A percentile compares a stretch with the other conserved stretches of the same genome.
Evolutionary conservation across 768 basidiomycete species (phyloP).

Genomic region (Lactarius pseudohatsudake): DNA sequence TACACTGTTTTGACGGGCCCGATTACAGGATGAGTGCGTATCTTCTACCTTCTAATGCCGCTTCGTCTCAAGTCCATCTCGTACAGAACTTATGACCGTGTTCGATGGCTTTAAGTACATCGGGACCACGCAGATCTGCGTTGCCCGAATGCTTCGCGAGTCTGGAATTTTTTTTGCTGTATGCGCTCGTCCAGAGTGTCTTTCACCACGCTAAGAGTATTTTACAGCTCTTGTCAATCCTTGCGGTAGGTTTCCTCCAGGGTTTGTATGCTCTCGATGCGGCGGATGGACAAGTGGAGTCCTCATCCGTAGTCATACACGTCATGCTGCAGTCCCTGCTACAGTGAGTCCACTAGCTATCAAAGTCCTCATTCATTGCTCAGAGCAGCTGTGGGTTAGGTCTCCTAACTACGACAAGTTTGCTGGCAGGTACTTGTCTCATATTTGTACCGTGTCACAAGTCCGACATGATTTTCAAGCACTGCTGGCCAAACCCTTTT

Average conservation of each 20-base stretch:
- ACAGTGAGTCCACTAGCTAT: conserved; percentile 48
- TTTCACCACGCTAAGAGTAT: conserved; percentile 6
- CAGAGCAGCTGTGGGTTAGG: neutral
- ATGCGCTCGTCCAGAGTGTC: conserved; percentile 26
- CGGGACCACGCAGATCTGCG: conserved; percentile 92
- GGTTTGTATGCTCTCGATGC: conserved; percentile 88
- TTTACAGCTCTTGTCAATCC: conserved; percentile 70
- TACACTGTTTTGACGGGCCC: neutral
- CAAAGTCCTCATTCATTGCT: neutral
- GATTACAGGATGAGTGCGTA: conserved; percentile 74
- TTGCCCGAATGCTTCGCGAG: conserved; percentile 90
- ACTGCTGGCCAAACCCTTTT: conserved; percentile 65
- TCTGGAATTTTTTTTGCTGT: conserved; percentile 91
- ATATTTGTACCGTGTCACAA: neutral
- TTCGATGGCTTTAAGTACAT: conserved; percentile 87
- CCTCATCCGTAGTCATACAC: conserved; percentile 48
- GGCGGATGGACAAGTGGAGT: conserved; percentile 64
- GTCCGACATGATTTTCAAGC: conserved; percentile 34
- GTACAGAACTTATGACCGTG: conserved; percentile 71
- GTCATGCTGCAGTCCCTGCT: conserved; percentile 76
- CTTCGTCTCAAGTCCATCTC: neutral
- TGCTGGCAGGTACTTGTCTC: conserved; percentile 24
- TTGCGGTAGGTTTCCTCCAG: conserved; percentile 83
- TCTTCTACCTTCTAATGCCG: neutral
- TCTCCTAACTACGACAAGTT: conserved; percentile 19